Percentiles rank a stretch among this genome's conserved stretches.
Evolutionary conservation across 2,329 filamentous ascomycete genomes (phyloP).

Genomic region (Plenodomus biglobosus): DNA sequence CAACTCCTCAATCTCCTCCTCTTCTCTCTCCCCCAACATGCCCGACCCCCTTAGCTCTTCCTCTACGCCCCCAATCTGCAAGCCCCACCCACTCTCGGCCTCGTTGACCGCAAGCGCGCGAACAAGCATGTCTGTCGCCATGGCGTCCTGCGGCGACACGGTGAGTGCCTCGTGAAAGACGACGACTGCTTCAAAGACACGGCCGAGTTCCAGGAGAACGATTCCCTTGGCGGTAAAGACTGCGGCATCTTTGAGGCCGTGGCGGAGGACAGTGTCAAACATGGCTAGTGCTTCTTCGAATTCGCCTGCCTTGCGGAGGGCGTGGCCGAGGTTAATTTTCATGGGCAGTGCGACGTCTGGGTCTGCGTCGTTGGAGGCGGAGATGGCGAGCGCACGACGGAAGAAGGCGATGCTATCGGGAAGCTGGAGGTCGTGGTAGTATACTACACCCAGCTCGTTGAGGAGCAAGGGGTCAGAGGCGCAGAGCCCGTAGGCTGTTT

Average conservation of each 20-base stretch:
- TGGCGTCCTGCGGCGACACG: conserved; percentile 75
- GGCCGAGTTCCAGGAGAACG: conserved; percentile 75
- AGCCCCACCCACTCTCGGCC: conserved; percentile 15
- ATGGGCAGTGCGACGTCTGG: conserved; percentile 80
- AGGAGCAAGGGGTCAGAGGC: conserved; percentile 84
- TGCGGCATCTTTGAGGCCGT: conserved; percentile 75
- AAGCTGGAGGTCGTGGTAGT: conserved; percentile 84
- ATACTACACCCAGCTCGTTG: conserved; percentile 95
- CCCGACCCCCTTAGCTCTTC: conserved; percentile 4
- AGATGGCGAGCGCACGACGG: conserved; percentile 72
- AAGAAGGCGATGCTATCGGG: conserved; percentile 78
- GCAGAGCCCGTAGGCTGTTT: conserved; percentile 81
- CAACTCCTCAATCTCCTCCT: conserved; percentile 52
- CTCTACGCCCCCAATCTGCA: background rate
- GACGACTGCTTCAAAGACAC: conserved; percentile 74
- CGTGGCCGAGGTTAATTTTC: conserved; percentile 86
- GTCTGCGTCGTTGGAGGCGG: conserved; percentile 79
- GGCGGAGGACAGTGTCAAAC: conserved; percentile 84
- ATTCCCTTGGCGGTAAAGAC: conserved; percentile 83
- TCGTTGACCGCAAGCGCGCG: conserved; percentile 60
- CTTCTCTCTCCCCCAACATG: conserved; percentile 4
- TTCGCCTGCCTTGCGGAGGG: conserved; percentile 71
- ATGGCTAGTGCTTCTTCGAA: conserved; percentile 72
- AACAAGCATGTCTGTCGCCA: conserved; percentile 75
- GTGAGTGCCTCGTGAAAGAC: conserved; percentile 84